A percentile compares a stretch with the other conserved stretches of the same genome.
Evolutionary conservation across 768 basidiomycete species (phyloP).

Genomic region (Tulasnella sp.): DNA sequence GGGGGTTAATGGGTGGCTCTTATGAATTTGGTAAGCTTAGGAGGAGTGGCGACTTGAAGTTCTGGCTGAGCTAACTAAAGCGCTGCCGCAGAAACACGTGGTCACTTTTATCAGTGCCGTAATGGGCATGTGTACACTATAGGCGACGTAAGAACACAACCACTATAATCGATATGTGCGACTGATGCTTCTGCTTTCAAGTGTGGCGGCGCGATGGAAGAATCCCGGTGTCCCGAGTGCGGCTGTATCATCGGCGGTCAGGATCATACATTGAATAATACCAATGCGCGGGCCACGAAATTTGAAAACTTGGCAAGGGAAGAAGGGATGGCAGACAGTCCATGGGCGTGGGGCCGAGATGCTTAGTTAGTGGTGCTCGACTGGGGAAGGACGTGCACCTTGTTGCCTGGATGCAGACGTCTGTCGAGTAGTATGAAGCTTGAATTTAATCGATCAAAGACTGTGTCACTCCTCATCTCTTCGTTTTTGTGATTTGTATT

Average conservation of each 20-base stretch:
- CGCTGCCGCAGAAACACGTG: slow-evolving; percentile 24
- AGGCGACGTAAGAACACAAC: slow-evolving; percentile 33
- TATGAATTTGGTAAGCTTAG: neutral
- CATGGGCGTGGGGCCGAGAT: slow-evolving; percentile 12
- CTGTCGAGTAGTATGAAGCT: too few species aligned
- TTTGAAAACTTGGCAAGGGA: slow-evolving; percentile 22
- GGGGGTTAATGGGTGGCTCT: slow-evolving; percentile 44
- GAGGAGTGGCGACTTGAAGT: neutral
- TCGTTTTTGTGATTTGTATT: too few species aligned
- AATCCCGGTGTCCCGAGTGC: slow-evolving; percentile 38
- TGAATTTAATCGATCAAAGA: too few species aligned
- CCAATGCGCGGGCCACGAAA: slow-evolving; percentile 36
- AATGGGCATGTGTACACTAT: slow-evolving; percentile 39
- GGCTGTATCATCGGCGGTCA: slow-evolving; percentile 38
- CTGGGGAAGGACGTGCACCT: too few species aligned
- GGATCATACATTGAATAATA: slow-evolving; percentile 33
- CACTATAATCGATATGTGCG: slow-evolving; percentile 18
- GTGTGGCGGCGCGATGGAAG: slow-evolving; percentile 36
- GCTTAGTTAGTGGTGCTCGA: too few species aligned
- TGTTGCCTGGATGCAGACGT: too few species aligned
- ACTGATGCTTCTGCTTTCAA: neutral
- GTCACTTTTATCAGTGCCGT: slow-evolving; percentile 35
- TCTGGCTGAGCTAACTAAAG: neutral
- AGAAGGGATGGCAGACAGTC: slow-evolving; percentile 1
- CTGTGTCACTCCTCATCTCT: too few species aligned